Percentiles rank a stretch among this genome's conserved stretches.
Conservation (phyloP, 768 basidiomycete species). For the Amanita pseudoporphyria region DNA sequence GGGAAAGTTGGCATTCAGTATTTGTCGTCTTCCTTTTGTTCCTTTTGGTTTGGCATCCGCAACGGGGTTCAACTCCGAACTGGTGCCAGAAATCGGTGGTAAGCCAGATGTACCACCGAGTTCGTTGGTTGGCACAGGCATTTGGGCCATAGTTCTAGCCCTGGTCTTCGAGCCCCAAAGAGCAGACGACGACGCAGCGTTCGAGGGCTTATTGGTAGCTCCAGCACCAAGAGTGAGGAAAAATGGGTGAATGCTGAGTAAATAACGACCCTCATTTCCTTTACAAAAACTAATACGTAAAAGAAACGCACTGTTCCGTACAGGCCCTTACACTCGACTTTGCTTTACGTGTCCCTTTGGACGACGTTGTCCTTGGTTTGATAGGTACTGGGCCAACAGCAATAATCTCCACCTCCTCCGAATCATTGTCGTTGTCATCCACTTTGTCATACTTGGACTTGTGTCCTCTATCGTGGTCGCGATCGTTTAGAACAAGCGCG, state of each 20-base stretch:
- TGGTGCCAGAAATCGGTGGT: too few species aligned
- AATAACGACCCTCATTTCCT: background rate
- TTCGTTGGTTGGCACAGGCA: too few species aligned
- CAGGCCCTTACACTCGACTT: background rate
- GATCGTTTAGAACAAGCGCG: background rate
- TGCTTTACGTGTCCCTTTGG: background rate
- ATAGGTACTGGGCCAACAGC: background rate
- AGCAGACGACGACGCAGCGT: background rate
- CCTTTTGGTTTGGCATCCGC: too few species aligned
- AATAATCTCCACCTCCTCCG: constrained; percentile 5
- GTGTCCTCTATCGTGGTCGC: background rate
- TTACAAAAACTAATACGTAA: background rate
- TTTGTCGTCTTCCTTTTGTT: too few species aligned
- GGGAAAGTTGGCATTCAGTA: background rate
- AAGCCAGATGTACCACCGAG: too few species aligned
- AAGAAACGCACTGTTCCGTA: background rate
- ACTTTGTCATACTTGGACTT: background rate
- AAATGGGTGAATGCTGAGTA: background rate
- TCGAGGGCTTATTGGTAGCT: background rate
- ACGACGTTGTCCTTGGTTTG: background rate
- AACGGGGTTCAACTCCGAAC: too few species aligned
- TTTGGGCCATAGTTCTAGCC: background rate
- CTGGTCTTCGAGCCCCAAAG: background rate
- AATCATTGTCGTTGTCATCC: background rate
- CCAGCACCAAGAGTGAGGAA: background rate